phyloP scores from a whole-genome alignment of 345 rosid species.

The Turritis glabra region DNA sequence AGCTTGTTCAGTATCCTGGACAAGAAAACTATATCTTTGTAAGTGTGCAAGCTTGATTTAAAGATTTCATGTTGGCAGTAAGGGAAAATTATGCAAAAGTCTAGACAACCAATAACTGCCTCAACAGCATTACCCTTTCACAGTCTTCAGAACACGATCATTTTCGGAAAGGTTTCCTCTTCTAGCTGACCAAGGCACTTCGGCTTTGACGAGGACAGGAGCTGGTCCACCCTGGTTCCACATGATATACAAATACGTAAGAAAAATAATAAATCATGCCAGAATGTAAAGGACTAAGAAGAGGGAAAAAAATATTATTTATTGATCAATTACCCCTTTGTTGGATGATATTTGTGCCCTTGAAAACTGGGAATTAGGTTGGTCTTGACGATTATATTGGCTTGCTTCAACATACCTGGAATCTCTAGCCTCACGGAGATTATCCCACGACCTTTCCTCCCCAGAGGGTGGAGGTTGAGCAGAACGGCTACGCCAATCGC shows the following conservation, averaged over 20 bases:
- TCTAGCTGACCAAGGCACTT: conserved; percentile 70
- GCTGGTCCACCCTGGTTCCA: conserved; percentile 62
- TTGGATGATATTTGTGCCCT: conserved; percentile 48
- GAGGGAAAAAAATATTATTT: background rate
- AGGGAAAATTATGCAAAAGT: background rate
- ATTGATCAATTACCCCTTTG: conserved; percentile 51
- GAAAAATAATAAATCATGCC: background rate
- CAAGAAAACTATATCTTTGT: conserved; percentile 15
- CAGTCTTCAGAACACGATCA: conserved; percentile 61
- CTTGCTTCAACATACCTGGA: conserved; percentile 43
- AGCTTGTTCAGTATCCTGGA: conserved; percentile 90
- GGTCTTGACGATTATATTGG: conserved; percentile 49
- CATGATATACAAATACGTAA: conserved; percentile 10
- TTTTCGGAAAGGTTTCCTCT: conserved; percentile 61
- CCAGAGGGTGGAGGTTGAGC: conserved; percentile 45
- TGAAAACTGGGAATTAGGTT: conserved; percentile 45
- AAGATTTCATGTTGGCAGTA: background rate
- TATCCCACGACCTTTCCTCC: conserved; percentile 68
- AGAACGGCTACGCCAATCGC: conserved; percentile 75
- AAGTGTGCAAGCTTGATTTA: conserved; percentile 1
- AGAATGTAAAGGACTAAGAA: conserved; percentile 4
- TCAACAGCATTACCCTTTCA: conserved; percentile 59
- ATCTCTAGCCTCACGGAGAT: conserved; percentile 50
- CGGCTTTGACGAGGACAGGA: conserved; percentile 63
- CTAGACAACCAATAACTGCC: conserved; percentile 4